Conservation (phyloP, 2,329 filamentous ascomycete genomes). For the Verticillium zaregamsianum region DNA sequence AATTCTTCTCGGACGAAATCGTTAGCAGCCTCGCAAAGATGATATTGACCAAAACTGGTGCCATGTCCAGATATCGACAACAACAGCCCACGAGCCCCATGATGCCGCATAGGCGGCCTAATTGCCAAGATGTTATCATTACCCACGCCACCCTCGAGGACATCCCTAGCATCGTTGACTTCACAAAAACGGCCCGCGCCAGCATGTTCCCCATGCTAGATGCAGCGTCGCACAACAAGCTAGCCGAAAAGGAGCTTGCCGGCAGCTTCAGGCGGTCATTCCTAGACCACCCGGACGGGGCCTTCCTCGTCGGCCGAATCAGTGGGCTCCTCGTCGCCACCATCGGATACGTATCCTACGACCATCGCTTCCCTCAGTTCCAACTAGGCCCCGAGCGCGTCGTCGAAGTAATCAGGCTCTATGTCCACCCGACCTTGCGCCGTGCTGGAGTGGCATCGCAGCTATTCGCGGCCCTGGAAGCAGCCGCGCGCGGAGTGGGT, state of each 20-base stretch:
- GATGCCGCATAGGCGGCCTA: not conserved
- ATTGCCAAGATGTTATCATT: constrained; percentile 8
- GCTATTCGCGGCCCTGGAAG: constrained; percentile 13
- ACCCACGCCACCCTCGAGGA: constrained; percentile 12
- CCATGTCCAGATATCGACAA: not conserved
- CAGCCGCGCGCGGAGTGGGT: constrained; percentile 9
- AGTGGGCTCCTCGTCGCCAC: constrained; percentile 17
- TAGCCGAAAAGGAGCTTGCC: constrained; percentile 13
- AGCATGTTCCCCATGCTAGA: constrained; percentile 23
- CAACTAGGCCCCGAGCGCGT: constrained; percentile 10
- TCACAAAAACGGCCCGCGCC: constrained; percentile 17
- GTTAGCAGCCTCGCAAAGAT: too few species aligned
- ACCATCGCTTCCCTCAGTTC: constrained; percentile 19
- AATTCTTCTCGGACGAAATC: too few species aligned
- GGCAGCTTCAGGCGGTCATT: constrained; percentile 16
- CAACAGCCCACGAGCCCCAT: not conserved
- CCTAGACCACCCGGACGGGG: constrained; percentile 15
- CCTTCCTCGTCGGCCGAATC: constrained; percentile 14
- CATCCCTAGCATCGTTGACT: constrained; percentile 16
- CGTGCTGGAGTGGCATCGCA: constrained; percentile 21
- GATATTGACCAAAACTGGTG: not conserved
- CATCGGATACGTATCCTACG: constrained; percentile 19
- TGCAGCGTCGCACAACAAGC: constrained; percentile 9
- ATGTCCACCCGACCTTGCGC: constrained; percentile 19
- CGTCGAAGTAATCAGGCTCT: constrained; percentile 22